Conservation (phyloP, 2,329 filamentous ascomycete species). For the Stagonosporopsis cucurbitacearum region DNA sequence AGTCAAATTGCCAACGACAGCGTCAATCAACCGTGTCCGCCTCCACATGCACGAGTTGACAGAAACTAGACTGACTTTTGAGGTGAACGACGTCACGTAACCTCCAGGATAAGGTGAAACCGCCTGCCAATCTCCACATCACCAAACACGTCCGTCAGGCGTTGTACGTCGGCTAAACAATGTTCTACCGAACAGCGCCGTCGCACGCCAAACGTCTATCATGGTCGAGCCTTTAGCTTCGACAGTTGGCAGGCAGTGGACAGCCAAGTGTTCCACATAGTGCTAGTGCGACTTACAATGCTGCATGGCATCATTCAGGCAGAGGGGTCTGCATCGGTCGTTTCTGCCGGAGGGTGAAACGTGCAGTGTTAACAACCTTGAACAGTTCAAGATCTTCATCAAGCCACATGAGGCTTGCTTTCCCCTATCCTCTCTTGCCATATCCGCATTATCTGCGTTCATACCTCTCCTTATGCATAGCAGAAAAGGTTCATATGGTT, state of each 20-base stretch:
- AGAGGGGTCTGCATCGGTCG: background rate
- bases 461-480: slow-evolving; percentile 13
- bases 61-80: background rate
- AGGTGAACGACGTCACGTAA: background rate
- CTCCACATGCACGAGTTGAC: background rate
- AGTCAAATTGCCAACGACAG: background rate
- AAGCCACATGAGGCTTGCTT: slow-evolving; percentile 8
- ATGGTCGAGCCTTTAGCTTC: background rate
- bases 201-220: slow-evolving; percentile 2
- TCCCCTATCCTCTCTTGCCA: background rate
- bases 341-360: slow-evolving; percentile 15
- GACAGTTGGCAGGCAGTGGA: slow-evolving; percentile 4
- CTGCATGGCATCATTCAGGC: background rate
- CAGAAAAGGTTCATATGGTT: slow-evolving; percentile 20
- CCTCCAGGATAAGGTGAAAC: background rate
- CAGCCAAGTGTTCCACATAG: slow-evolving; percentile 14
- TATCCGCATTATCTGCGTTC: background rate
- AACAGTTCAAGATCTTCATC: background rate
- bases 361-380: slow-evolving; percentile 3
- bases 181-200: slow-evolving; percentile 3
- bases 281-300: slow-evolving; percentile 17
- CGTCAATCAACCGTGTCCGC: background rate
- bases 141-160: background rate
- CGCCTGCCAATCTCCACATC: background rate
- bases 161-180: slow-evolving; percentile 4